phyloP scores from a whole-genome alignment of 768 basidiomycete species.

The Suillus decipiens region DNA sequence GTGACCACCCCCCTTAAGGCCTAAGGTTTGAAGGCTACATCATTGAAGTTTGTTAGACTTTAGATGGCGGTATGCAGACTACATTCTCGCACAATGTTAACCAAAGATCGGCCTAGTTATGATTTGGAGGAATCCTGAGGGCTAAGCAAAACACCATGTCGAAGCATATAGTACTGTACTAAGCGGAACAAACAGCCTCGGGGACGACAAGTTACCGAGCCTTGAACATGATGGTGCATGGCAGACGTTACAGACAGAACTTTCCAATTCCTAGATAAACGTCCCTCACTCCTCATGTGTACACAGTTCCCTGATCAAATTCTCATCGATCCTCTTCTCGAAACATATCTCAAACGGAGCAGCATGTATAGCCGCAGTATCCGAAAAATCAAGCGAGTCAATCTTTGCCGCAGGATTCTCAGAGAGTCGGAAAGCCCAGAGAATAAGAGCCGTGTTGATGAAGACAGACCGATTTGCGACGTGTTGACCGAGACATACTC shows the following conservation, averaged over 20 bases:
- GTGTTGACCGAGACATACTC: constrained; percentile 61
- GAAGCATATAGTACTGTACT: too few relatives aligned
- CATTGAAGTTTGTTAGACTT: too few relatives aligned
- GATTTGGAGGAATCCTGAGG: too few relatives aligned
- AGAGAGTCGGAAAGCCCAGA: constrained; percentile 62
- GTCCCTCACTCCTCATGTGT: neutral
- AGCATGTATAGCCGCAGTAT: constrained; percentile 60
- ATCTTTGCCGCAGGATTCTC: constrained; percentile 52
- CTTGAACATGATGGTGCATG: too few relatives aligned
- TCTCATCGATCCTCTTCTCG: constrained; percentile 39
- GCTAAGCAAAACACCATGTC: too few relatives aligned
- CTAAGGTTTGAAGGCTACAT: too few relatives aligned
- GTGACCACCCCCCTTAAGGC: too few relatives aligned
- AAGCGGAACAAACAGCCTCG: too few relatives aligned
- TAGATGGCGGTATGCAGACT: too few relatives aligned
- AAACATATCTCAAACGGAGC: constrained; percentile 56
- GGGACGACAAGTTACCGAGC: too few relatives aligned
- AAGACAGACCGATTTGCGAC: constrained; percentile 48
- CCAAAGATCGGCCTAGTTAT: too few relatives aligned
- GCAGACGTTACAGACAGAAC: neutral
- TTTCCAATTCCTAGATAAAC: neutral
- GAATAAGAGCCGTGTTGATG: constrained; percentile 58
- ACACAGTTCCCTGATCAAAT: constrained; percentile 6
- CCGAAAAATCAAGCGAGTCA: constrained; percentile 60
- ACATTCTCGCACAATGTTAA: too few relatives aligned